phyloP scores from a whole-genome alignment of 768 basidiomycete genomes.

The Termitomyces sp. region DNA sequence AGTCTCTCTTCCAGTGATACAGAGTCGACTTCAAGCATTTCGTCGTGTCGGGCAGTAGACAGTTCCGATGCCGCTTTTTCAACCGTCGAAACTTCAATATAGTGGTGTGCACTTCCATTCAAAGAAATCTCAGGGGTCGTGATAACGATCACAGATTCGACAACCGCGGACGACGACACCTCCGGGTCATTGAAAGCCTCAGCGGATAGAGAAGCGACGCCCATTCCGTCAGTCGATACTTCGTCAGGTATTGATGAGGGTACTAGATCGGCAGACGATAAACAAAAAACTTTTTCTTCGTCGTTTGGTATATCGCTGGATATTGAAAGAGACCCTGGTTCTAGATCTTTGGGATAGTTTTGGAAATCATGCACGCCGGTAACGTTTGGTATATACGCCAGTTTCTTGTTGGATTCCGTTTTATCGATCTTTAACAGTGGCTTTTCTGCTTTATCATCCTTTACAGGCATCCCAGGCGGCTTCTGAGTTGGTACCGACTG shows the following conservation, averaged over 20 bases:
- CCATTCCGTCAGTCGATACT: not conserved
- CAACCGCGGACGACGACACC: not conserved
- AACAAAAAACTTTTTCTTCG: not conserved
- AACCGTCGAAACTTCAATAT: not conserved
- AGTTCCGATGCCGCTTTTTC: not conserved
- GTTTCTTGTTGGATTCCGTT: not conserved
- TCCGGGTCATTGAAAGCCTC: not conserved
- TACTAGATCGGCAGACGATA: not conserved
- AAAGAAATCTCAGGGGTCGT: not conserved
- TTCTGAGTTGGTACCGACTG: not conserved
- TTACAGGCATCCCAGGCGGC: not conserved
- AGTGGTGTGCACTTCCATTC: not conserved
- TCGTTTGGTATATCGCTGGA: not conserved
- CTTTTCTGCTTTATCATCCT: not conserved
- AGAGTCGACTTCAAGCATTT: not conserved
- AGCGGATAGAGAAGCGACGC: not conserved
- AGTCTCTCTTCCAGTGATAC: not conserved
- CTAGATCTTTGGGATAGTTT: not conserved
- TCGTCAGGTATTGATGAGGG: not conserved
- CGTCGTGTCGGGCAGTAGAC: too few species aligned
- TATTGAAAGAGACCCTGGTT: not conserved
- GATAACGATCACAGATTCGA: not conserved
- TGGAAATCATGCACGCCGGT: not conserved
- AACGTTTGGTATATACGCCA: too few species aligned
- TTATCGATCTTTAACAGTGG: too few species aligned